Percentiles rank a stretch among this genome's conserved stretches.
These are phyloP conservation scores for Ceratopteris richardii DNA, from an alignment of 75 land plant genomes.

Conservation along the genomic window DNA sequence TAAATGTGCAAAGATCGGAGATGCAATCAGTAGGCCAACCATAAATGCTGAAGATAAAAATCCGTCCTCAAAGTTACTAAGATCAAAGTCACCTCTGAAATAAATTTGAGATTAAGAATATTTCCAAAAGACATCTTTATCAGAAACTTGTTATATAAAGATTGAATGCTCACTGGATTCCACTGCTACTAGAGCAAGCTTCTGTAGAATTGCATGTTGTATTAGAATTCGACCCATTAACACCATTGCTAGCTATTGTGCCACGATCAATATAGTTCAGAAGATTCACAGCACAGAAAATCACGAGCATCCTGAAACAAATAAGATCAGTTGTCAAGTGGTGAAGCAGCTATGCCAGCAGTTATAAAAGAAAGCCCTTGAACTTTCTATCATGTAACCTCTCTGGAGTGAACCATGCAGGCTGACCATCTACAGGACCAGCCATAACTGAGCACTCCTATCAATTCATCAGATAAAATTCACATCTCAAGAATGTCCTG, in stretches of 20 bases:
- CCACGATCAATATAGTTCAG: slow-evolving; percentile 94
- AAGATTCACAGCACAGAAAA: slow-evolving; percentile 83
- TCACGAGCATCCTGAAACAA: slow-evolving; percentile 62
- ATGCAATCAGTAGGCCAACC: slow-evolving; percentile 89
- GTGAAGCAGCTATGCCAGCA: neutral
- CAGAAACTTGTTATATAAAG: neutral
- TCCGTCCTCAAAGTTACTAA: slow-evolving; percentile 90
- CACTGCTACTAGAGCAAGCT: slow-evolving; percentile 63
- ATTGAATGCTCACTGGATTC: slow-evolving; percentile 71
- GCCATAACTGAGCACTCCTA: too few species aligned
- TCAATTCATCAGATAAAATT: too few species aligned
- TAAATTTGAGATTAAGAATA: slow-evolving; percentile 1
- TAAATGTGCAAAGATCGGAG: slow-evolving; percentile 89
- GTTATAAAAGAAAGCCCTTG: too few species aligned
- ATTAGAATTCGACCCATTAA: slow-evolving; percentile 62
- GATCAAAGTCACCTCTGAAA: slow-evolving; percentile 72
- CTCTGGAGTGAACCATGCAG: slow-evolving; percentile 19
- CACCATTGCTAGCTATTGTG: slow-evolving; percentile 94
- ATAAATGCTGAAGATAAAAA: slow-evolving; percentile 91
- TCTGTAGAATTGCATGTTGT: slow-evolving; percentile 51
- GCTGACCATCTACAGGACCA: slow-evolving; percentile 4
- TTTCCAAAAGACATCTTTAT: neutral
- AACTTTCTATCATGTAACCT: neutral
- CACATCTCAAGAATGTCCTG: too few species aligned
- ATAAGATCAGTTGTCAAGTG: neutral